Evolutionary conservation across 768 basidiomycete genomes (phyloP).

Genomic region (Leucosporidium yakuticum): DNA sequence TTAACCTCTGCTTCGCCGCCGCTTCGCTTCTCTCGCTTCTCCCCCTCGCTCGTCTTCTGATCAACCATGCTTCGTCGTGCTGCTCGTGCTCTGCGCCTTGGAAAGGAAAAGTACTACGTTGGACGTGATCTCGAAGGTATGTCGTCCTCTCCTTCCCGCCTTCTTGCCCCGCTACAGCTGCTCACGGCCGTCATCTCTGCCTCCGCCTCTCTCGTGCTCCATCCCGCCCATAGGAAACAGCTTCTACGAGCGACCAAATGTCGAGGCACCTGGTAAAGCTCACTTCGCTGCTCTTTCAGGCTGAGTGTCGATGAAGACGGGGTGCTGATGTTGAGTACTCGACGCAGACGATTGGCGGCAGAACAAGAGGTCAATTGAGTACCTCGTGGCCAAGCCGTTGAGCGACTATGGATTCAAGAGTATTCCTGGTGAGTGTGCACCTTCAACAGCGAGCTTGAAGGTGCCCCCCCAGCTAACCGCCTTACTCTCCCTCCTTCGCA

Average conservation of each 20-base stretch:
- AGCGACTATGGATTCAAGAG: conserved; percentile 29
- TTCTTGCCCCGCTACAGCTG: not conserved
- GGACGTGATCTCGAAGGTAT: conserved; percentile 30
- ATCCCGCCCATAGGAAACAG: conserved; percentile 27
- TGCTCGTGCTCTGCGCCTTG: conserved; percentile 25
- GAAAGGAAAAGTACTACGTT: conserved; percentile 29
- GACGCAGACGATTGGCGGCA: conserved; percentile 22
- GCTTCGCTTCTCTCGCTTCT: too few species aligned
- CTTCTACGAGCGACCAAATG: conserved; percentile 34
- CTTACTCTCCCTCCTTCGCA: not conserved
- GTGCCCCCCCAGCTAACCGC: not conserved
- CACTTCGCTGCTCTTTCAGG: not conserved
- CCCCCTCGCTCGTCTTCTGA: too few species aligned
- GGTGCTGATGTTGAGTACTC: not conserved
- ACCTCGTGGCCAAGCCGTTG: conserved; percentile 19
- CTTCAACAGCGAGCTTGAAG: not conserved
- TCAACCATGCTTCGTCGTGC: conserved; percentile 10
- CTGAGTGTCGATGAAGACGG: too few species aligned
- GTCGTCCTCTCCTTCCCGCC: not conserved
- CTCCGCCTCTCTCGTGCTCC: not conserved
- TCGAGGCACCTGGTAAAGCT: conserved; percentile 9
- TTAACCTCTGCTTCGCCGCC: too few species aligned
- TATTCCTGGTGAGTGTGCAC: conserved; percentile 23
- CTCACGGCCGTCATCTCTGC: not conserved
- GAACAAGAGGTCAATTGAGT: conserved; percentile 35